Conservation (phyloP, 1,139 yeast species). For the Wickerhamomyces sp. region DNA sequence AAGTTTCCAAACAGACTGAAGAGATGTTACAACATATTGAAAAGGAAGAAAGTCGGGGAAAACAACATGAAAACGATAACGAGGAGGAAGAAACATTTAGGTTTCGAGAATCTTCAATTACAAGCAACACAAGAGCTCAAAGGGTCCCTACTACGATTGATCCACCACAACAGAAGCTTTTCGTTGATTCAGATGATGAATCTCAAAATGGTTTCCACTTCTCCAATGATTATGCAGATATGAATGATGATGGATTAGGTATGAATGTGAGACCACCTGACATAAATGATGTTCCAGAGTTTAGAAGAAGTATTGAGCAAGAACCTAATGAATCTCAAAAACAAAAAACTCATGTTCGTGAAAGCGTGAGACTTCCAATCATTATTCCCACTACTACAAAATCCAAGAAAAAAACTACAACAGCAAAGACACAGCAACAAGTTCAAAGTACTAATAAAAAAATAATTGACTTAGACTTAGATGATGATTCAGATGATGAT, state of each 20-base stretch:
- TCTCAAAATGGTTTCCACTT: slow-evolving; percentile 12
- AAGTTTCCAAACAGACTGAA: slow-evolving; percentile 9
- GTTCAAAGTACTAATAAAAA: slow-evolving; percentile 7
- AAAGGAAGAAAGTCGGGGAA: slow-evolving; percentile 1
- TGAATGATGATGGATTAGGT: slow-evolving; percentile 22
- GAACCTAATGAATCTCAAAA: slow-evolving; percentile 1
- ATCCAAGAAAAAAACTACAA: background rate
- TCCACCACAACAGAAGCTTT: slow-evolving; percentile 1
- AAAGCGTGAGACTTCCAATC: too few species aligned
- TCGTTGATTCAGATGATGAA: slow-evolving; percentile 16
- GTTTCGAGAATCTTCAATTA: background rate
- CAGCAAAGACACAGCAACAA: background rate
- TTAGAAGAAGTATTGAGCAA: slow-evolving; percentile 4
- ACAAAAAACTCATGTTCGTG: too few species aligned
- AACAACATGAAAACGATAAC: background rate
- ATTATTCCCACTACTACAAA: too few species aligned
- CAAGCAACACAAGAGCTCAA: background rate
- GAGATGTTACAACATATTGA: slow-evolving; percentile 13
- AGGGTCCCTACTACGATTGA: slow-evolving; percentile 2
- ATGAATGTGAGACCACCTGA: slow-evolving; percentile 13
- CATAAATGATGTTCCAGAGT: slow-evolving; percentile 12
- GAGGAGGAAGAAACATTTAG: slow-evolving; percentile 4
- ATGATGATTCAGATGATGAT: slow-evolving; percentile 30
- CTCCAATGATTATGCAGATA: slow-evolving; percentile 9
- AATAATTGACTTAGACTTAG: slow-evolving; percentile 6